Base-by-base conservation (phyloP, 495 filamentous ascomycete genomes). In the Penicillium maclennaniae region DNA sequence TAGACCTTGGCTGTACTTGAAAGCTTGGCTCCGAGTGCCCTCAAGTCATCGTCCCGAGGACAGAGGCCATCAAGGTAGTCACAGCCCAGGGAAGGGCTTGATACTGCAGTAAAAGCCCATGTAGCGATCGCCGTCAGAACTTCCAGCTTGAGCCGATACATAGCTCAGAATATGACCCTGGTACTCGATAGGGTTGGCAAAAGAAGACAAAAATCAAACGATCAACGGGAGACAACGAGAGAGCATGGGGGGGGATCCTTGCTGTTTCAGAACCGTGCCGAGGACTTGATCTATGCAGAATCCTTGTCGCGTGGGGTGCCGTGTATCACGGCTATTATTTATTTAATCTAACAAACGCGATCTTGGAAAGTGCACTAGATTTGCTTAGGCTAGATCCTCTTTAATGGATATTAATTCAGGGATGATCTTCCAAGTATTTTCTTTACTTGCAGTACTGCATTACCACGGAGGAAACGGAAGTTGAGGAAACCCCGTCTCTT, bases 1-100 rank as follows among this genome's bases (percentile, higher is more conserved):
- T 76, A 80, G 20, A 82, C 57, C 43, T 74, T 55, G 17, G 77
- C 73, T 20, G 56, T 49, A 8, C 38, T 43, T 1, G 78, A 81
- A n/a, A 80, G 73, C 47, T 61, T 63, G 8, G 28, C 34, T 19
- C 38, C 58, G 27, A 72, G 54, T 6, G 53, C 49, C 34, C 51
- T 45, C 37, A 55, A 31, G 25, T 56, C 49, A 48, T 48, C 36
- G 34, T 40, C 51, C 39, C 40, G 39, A n/a, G 53, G 40, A 39
- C 54, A 59, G 44, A 51, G 39, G 27, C 52, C 48, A 16, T 36
- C 7, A 14, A 10, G 2, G 14, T 26, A 37, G 36, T 31, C 27
- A 39, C 42, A 28, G 45, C 23, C 25, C 28, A 12, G 19, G 57
- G 53, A 41, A 53, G 19, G 27, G 15, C 49, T 15, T 51, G 51